These are phyloP conservation scores for Peterozyma xylosa DNA, from an alignment of 805 yeast species.

Conservation along the genomic window DNA sequence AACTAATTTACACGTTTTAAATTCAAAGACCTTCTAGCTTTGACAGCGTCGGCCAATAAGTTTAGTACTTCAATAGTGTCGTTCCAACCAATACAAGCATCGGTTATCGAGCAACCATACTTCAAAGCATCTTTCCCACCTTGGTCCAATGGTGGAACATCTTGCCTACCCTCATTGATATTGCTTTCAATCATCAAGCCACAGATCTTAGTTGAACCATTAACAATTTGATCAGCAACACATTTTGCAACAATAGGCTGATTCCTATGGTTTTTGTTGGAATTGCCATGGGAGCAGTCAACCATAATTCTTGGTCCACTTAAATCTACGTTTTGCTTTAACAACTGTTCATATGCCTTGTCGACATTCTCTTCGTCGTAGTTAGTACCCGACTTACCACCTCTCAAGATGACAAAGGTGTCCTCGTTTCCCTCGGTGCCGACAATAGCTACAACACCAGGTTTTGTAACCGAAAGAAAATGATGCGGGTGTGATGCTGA, in stretches of 20 bases:
- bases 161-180: slow-evolving; percentile 88
- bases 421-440: slow-evolving; percentile 92
- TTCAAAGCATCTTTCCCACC: slow-evolving; percentile 70
- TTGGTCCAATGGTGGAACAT: slow-evolving; percentile 59
- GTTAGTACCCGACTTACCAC: slow-evolving; percentile 92
- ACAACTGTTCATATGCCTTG: slow-evolving; percentile 55
- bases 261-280: slow-evolving; percentile 82
- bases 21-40: slow-evolving; percentile 53
- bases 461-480: slow-evolving; percentile 90
- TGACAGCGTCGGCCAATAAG: slow-evolving; percentile 71
- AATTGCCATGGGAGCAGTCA: slow-evolving; percentile 97
- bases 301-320: slow-evolving; percentile 74
- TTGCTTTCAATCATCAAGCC: slow-evolving; percentile 97
- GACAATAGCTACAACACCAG: slow-evolving; percentile 93
- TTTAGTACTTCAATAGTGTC: slow-evolving; percentile 68
- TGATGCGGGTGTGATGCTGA: slow-evolving; percentile 93
- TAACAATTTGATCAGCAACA: slow-evolving; percentile 70
- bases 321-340: slow-evolving; percentile 29
- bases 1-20: background rate
- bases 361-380: slow-evolving; percentile 70
- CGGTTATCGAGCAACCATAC: slow-evolving; percentile 96
- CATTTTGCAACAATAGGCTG: slow-evolving; percentile 84
- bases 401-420: slow-evolving; percentile 87
- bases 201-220: slow-evolving; percentile 70
- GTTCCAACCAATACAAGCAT: slow-evolving; percentile 93